Base-by-base conservation (phyloP, 164 flowering plant species). In the Vitis amurensis region DNA sequence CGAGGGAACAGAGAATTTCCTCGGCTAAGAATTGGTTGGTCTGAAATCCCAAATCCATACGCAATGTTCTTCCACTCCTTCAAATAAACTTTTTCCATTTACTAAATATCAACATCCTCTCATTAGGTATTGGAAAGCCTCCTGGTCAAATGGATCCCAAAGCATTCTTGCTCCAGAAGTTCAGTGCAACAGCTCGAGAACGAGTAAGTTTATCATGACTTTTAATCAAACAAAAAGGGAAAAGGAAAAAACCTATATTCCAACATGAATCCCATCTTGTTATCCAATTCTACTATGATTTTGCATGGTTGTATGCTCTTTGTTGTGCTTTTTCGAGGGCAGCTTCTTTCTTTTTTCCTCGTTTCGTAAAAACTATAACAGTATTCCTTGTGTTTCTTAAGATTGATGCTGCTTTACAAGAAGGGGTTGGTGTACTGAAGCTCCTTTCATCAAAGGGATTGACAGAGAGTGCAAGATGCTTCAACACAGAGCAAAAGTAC, bases 101-200 rank as follows among this genome's bases (percentile, higher is more conserved):
- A 19, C 8, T 58, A 59, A 27, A 59, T 16, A 12, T 69, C 60
- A 19, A 53, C 11, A 58, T 31, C 74, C 50, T 65, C 19, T 68
- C 64, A 13, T 68, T 69, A 94, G 98, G 99, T 58, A 95, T 95
- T 58, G 98, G 98, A 48, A 87, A 82, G 78, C 98, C 97, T 52
- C 96, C 97, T 68, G 97, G 98, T 68, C 97, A 88, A 78, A 93
- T 93, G 99, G 99, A 95, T 77, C 98, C 97, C 0, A 95, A 91
- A 80, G 98, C 99, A 56, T 95, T 90, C 76, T 65, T 95, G 87
- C 91, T 95, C 44, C 97, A 95, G 67, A 91, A 90, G 78, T 91
- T 93, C 84, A 95, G 85, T 81, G 84, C 79, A 51, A 75, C 75
- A 16, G 88, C 94, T 67, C 85, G 84, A 74, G 88, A 84, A 73